Evolutionary conservation across 192 early-diverging fungal species (phyloP).

Genomic region (Cetraspora pellucida): DNA sequence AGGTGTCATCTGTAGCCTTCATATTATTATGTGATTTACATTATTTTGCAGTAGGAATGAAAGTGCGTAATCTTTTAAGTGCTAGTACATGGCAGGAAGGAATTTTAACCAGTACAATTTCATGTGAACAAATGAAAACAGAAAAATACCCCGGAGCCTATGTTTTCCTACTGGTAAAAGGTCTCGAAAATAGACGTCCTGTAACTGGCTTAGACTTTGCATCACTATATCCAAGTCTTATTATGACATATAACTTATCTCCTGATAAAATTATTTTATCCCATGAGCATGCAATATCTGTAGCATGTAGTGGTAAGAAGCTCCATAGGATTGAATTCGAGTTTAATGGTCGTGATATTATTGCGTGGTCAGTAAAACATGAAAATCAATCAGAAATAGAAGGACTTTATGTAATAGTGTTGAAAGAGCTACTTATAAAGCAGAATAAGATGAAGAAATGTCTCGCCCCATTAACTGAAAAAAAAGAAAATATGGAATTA

Average conservation of each 20-base stretch:
- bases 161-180: conserved; percentile 7
- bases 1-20: not conserved
- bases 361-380: conserved; percentile 6
- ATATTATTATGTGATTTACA: not conserved
- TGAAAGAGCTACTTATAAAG: conserved; percentile 9
- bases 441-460: not conserved
- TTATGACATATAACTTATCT: conserved; percentile 24
- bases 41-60: conserved; percentile 14
- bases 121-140: not conserved
- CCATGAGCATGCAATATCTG: not conserved
- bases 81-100: not conserved
- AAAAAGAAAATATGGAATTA: conserved; percentile 26
- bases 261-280: conserved; percentile 16
- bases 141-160: conserved; percentile 15
- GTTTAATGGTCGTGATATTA: not conserved
- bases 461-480: not conserved
- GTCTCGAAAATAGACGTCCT: conserved; percentile 14
- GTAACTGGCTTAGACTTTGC: conserved; percentile 11
- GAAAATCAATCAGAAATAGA: conserved; percentile 2
- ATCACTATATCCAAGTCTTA: conserved; percentile 24
- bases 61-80: conserved; percentile 4
- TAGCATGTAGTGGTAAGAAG: not conserved
- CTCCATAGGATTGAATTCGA: conserved; percentile 21
- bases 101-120: not conserved
- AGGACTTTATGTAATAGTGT: conserved; percentile 19